Evolutionary conservation across 1,139 yeast genomes (phyloP).

Genomic region (Pichia sp.): DNA sequence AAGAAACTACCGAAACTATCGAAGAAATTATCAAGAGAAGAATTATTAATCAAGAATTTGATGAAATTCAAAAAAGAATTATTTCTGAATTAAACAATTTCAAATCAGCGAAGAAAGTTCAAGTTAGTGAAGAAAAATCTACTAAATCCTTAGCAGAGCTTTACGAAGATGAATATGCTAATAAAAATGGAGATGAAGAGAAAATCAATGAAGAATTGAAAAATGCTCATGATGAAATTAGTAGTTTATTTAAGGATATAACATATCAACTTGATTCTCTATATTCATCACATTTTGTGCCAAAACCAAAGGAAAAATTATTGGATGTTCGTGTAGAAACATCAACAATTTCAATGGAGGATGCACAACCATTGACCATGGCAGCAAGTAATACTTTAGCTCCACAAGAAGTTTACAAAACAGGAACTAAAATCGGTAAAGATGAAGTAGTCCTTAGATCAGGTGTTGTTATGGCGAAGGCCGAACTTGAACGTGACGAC

Average conservation of each 20-base stretch:
- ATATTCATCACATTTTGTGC: constrained; percentile 89
- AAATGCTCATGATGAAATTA: constrained; percentile 73
- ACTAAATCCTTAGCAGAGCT: constrained; percentile 84
- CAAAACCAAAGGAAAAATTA: constrained; percentile 78
- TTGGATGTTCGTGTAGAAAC: constrained; percentile 73
- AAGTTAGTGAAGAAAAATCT: constrained; percentile 80
- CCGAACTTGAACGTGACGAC: constrained; percentile 80
- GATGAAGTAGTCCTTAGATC: constrained; percentile 70
- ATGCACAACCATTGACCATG: constrained; percentile 87
- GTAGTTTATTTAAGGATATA: constrained; percentile 55
- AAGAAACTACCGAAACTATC: constrained; percentile 74
- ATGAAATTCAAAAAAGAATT: constrained; percentile 74
- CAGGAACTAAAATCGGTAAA: constrained; percentile 42
- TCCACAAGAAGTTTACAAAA: constrained; percentile 88
- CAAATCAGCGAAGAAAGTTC: constrained; percentile 43
- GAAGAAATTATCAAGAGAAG: constrained; percentile 87
- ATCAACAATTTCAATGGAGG: constrained; percentile 87
- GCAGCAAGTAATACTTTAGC: constrained; percentile 76
- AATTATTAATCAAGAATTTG: constrained; percentile 68
- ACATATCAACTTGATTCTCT: constrained; percentile 76
- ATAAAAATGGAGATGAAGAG: constrained; percentile 33
- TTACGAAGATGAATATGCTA: constrained; percentile 77
- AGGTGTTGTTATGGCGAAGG: constrained; percentile 77
- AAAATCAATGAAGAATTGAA: constrained; percentile 50
- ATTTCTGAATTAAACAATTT: constrained; percentile 59